Evolutionary conservation across 1,284 basidiomycete species (phyloP).

Genomic region (Thecaphora frezii): DNA sequence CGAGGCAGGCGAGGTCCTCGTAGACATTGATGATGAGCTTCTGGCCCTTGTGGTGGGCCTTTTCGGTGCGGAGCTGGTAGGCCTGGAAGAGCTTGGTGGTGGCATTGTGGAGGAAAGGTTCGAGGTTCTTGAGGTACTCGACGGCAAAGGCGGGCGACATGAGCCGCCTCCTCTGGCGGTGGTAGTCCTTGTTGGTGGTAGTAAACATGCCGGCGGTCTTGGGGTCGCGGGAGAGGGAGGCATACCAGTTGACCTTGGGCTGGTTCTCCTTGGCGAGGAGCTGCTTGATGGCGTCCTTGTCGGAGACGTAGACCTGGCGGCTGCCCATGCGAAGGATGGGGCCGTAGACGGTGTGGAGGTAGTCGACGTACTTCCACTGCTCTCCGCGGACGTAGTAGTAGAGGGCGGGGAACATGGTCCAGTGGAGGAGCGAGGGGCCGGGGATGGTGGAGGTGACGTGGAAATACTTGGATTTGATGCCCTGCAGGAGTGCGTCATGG

Average conservation of each 20-base stretch:
- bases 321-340: slow-evolving; percentile 9
- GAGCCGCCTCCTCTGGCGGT: slow-evolving; percentile 4
- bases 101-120: slow-evolving; percentile 7
- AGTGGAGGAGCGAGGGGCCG: slow-evolving; percentile 7
- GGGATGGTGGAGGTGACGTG: slow-evolving; percentile 7
- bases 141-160: slow-evolving; percentile 9
- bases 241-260: slow-evolving; percentile 13
- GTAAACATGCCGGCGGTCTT: slow-evolving; percentile 13
- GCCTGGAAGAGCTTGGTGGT: slow-evolving; percentile 9
- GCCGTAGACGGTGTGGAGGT: slow-evolving; percentile 6
- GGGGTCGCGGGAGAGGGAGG: slow-evolving; percentile 7
- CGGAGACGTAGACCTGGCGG: slow-evolving; percentile 12
- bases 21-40: slow-evolving; percentile 4
- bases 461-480: slow-evolving; percentile 5
- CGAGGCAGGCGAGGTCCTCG: slow-evolving; percentile 10
- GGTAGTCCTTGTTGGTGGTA: slow-evolving; percentile 14
- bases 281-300: slow-evolving; percentile 9
- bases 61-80: slow-evolving; percentile 2
- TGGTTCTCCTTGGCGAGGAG: slow-evolving; percentile 10
- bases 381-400: slow-evolving; percentile 8
- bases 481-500: slow-evolving; percentile 3
- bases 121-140: slow-evolving; percentile 8
- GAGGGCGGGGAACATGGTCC: slow-evolving; percentile 9
- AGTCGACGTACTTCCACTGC: slow-evolving; percentile 11
- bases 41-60: background rate